Evolutionary conservation across 768 basidiomycete species (phyloP).

Genomic region (Imleria badia): DNA sequence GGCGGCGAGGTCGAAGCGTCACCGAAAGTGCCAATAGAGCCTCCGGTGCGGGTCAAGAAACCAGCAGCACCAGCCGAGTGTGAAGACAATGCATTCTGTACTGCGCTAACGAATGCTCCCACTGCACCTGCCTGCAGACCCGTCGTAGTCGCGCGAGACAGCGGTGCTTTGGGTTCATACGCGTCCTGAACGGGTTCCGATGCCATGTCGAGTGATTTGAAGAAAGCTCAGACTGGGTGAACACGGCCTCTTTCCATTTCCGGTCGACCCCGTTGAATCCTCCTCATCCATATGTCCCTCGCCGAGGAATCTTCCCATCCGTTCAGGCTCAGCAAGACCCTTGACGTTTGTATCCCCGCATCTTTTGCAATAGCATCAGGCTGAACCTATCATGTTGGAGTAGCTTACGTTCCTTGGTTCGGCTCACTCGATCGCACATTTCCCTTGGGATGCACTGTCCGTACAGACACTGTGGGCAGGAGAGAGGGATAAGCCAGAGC

Average conservation of each 20-base stretch:
- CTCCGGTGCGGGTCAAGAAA: constrained; percentile 82
- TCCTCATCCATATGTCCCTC: constrained; percentile 12
- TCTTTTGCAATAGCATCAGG: constrained; percentile 1
- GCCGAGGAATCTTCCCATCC: constrained; percentile 25
- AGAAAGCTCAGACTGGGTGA: constrained; percentile 4
- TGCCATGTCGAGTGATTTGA: constrained; percentile 19
- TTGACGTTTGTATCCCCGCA: constrained; percentile 41
- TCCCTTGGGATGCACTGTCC: constrained; percentile 40
- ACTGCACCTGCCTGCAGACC: constrained; percentile 66
- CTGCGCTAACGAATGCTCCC: constrained; percentile 66
- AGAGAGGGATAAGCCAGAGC: constrained; percentile 29
- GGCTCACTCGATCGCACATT: constrained; percentile 43
- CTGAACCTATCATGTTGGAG: constrained; percentile 9
- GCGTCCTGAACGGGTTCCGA: constrained; percentile 16
- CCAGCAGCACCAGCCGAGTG: constrained; percentile 83
- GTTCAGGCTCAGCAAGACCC: constrained; percentile 42
- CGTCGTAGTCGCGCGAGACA: constrained; percentile 54
- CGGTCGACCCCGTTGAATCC: constrained; percentile 8
- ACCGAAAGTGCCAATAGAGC: constrained; percentile 93
- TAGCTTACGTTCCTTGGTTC: constrained; percentile 35
- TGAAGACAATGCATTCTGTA: constrained; percentile 77
- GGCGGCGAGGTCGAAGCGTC: not conserved
- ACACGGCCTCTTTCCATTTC: constrained; percentile 22
- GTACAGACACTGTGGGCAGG: constrained; percentile 42
- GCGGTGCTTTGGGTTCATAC: constrained; percentile 52